phyloP scores from a whole-genome alignment of 176 grass and related monocot species.

The Rhynchospora tenuis region DNA sequence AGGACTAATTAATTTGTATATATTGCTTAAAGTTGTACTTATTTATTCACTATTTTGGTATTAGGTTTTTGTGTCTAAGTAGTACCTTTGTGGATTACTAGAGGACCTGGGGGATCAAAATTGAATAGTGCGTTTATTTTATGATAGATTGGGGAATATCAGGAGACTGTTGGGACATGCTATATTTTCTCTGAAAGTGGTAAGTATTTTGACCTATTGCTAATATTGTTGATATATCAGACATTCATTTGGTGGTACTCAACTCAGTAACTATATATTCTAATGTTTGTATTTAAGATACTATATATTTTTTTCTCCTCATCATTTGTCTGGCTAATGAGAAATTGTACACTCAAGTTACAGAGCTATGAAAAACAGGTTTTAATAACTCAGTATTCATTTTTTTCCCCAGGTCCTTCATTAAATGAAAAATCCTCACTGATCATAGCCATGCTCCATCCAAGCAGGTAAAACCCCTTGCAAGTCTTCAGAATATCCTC shows the following conservation, averaged over 20 bases:
- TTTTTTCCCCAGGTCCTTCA: conserved; percentile 29
- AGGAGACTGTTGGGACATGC: conserved; percentile 76
- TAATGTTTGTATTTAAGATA: not conserved
- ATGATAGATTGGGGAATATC: conserved; percentile 69
- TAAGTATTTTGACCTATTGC: conserved; percentile 21
- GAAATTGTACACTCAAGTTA: not conserved
- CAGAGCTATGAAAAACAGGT: not conserved
- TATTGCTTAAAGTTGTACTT: not conserved
- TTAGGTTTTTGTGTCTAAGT: not conserved
- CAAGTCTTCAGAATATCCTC: conserved; percentile 60
- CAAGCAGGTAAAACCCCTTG: conserved; percentile 67
- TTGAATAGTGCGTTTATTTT: conserved; percentile 11
- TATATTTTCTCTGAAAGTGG: conserved; percentile 71
- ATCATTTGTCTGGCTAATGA: not conserved
- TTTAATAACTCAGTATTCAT: not conserved
- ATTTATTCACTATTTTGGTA: not conserved
- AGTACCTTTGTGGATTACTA: too few relatives aligned
- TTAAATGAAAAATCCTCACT: conserved; percentile 16
- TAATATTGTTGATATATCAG: not conserved
- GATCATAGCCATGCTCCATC: conserved; percentile 26
- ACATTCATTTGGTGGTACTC: not conserved
- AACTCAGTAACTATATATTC: not conserved
- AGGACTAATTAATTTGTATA: not conserved
- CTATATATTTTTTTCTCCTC: not conserved
- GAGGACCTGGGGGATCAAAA: not conserved